Evolutionary conservation across 176 grass and related monocot species (phyloP).

Genomic region (Panicum miliaceum): DNA sequence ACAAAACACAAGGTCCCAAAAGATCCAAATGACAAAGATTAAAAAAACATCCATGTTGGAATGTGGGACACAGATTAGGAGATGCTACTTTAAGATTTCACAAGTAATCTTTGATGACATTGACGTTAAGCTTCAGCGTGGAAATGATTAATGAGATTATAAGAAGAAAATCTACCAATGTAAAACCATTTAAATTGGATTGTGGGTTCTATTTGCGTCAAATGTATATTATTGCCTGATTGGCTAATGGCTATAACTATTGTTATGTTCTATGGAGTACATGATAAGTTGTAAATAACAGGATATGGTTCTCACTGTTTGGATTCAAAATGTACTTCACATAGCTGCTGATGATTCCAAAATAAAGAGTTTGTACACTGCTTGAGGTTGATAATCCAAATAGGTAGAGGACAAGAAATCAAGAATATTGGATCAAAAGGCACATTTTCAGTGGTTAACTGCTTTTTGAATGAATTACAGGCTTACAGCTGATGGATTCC

Average conservation of each 20-base stretch:
- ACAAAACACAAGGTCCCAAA: conserved; percentile 10
- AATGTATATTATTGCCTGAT: conserved; percentile 5
- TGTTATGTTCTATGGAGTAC: conserved; percentile 6
- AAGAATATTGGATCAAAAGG: conserved; percentile 12
- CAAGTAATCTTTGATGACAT: conserved; percentile 21
- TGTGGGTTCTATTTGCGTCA: conserved; percentile 1
- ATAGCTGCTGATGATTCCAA: conserved; percentile 17
- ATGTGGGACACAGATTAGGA: not conserved
- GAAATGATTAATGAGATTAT: conserved; percentile 23
- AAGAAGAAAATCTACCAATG: conserved; percentile 14
- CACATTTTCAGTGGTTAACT: not conserved
- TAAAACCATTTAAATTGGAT: not conserved
- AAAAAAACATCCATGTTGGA: conserved; percentile 24
- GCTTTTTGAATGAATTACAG: conserved; percentile 12
- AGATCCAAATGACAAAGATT: conserved; percentile 5
- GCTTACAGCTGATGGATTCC: not conserved
- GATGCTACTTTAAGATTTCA: conserved; percentile 16
- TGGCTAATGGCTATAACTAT: not conserved
- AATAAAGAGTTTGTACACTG: conserved; percentile 33
- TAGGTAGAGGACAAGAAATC: not conserved
- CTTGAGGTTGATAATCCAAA: conserved; percentile 38
- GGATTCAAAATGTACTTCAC: not conserved
- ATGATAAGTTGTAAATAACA: conserved; percentile 9
- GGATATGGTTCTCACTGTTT: not conserved
- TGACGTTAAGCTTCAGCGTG: conserved; percentile 16